Evolutionary conservation across 106 monocot genomes (phyloP).

Genomic region (Iris macrosiphon): DNA sequence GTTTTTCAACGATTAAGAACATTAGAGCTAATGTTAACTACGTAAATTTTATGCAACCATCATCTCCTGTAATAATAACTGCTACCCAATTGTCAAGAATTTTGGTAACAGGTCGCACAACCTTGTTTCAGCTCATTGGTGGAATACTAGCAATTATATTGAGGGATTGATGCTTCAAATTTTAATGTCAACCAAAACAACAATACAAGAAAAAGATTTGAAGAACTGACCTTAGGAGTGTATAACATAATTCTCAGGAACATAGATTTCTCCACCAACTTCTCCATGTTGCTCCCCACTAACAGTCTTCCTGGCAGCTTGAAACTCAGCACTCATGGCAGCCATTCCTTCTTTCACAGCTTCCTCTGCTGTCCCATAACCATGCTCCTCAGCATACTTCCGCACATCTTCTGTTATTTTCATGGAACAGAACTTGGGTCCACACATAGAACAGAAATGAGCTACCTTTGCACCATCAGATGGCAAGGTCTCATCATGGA

Average conservation of each 20-base stretch:
- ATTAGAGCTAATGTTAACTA: no score
- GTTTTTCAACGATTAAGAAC: no score
- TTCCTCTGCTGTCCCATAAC: slow-evolving; percentile 88
- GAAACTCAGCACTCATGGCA: slow-evolving; percentile 91
- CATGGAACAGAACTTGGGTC: slow-evolving; percentile 98
- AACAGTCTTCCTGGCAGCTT: slow-evolving; percentile 78
- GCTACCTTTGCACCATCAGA: slow-evolving; percentile 93
- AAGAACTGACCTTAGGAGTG: slow-evolving; percentile 39
- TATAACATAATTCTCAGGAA: slow-evolving; percentile 61
- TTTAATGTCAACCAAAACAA: neutral
- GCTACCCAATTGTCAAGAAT: neutral
- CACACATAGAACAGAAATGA: slow-evolving; percentile 99
- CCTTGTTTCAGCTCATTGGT: neutral
- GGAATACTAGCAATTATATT: neutral
- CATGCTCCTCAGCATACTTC: slow-evolving; percentile 92
- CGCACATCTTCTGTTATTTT: slow-evolving; percentile 97
- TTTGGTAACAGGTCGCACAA: neutral
- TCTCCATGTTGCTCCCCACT: slow-evolving; percentile 96
- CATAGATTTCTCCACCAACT: slow-evolving; percentile 94
- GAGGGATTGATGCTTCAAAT: neutral
- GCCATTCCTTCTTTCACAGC: slow-evolving; percentile 84
- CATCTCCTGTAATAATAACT: neutral
- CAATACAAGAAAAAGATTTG: neutral
- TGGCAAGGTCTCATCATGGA: slow-evolving; percentile 94
- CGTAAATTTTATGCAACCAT: neutral